These are phyloP conservation scores for Hemerocallis citrina DNA, from an alignment of 106 monocot species.

Conservation along the genomic window DNA sequence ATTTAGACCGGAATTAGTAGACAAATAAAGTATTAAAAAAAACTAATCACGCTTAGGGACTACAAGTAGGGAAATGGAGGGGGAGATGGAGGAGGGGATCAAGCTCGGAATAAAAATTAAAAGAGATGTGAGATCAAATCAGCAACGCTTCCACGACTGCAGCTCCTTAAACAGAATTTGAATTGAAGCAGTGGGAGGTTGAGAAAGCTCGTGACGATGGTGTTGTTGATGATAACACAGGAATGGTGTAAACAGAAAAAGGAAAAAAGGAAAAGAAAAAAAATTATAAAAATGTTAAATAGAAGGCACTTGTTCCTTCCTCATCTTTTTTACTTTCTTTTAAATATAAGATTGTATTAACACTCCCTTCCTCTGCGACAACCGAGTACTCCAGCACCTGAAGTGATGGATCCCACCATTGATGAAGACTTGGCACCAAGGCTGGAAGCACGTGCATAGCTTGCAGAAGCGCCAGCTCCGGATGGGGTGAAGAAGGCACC, in stretches of 20 bases:
- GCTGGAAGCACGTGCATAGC: conserved; percentile 38
- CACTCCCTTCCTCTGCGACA: conserved; percentile 20
- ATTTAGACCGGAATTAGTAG: no score
- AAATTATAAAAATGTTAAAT: neutral
- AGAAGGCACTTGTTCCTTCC: no score
- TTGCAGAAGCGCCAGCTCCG: conserved; percentile 28
- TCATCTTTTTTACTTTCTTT: neutral
- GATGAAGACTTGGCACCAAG: conserved; percentile 35
- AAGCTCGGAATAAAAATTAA: no score
- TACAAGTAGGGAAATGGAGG: no score
- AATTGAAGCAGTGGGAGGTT: conserved; percentile 17
- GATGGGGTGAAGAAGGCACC: conserved; percentile 45
- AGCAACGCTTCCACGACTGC: conserved; percentile 22
- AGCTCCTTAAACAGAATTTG: conserved; percentile 3
- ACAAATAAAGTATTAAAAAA: no score
- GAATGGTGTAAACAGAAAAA: neutral
- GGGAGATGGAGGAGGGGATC: no score
- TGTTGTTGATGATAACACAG: no score
- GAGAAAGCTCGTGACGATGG: no score
- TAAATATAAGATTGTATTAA: neutral
- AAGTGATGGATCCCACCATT: conserved; percentile 33
- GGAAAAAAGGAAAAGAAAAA: neutral
- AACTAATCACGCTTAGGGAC: no score
- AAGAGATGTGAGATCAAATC: no score
- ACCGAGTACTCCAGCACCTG: conserved; percentile 17